Conservation (phyloP, 768 basidiomycete species). For the Amanita inopinata region DNA sequence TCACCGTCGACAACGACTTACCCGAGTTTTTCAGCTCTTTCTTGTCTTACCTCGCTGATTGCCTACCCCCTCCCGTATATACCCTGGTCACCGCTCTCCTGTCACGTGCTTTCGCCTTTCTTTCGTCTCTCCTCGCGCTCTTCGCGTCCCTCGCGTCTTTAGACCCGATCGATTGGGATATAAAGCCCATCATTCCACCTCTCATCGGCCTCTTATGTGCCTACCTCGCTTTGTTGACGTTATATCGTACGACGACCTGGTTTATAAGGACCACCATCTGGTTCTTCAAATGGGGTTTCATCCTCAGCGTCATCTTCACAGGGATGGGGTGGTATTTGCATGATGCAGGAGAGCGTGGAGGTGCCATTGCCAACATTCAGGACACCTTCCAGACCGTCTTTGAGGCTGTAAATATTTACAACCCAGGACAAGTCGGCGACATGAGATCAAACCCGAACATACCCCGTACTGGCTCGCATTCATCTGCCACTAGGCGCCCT, state of each 20-base stretch:
- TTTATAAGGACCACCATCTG: slow-evolving; percentile 56
- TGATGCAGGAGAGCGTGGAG: slow-evolving; percentile 15
- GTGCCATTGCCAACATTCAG: slow-evolving; percentile 7
- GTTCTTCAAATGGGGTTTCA: slow-evolving; percentile 69
- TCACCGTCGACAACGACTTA: slow-evolving; percentile 22
- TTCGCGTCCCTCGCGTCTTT: slow-evolving; percentile 36
- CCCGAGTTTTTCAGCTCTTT: slow-evolving; percentile 44
- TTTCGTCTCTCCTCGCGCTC: slow-evolving; percentile 39
- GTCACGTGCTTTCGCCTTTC: slow-evolving; percentile 41
- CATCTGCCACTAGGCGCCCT: slow-evolving; percentile 5
- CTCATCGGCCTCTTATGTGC: slow-evolving; percentile 62
- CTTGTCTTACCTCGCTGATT: slow-evolving; percentile 42
- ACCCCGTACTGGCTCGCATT: slow-evolving; percentile 13
- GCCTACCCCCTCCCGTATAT: slow-evolving; percentile 48
- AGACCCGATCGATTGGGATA: slow-evolving; percentile 53
- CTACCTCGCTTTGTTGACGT: slow-evolving; percentile 66
- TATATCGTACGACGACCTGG: slow-evolving; percentile 76
- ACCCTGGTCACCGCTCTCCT: slow-evolving; percentile 38
- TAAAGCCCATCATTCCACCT: slow-evolving; percentile 61
- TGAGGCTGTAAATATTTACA: slow-evolving; percentile 25
- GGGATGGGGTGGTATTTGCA: slow-evolving; percentile 46
- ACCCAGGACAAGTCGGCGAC: slow-evolving; percentile 20
- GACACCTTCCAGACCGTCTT: slow-evolving; percentile 9
- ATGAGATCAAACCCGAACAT: slow-evolving; percentile 15
- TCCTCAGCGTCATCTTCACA: slow-evolving; percentile 46